Percentiles rank a stretch among this genome's conserved stretches.
phyloP scores from a whole-genome alignment of 2,329 filamentous ascomycete genomes.

The Diaporthe ampelina region DNA sequence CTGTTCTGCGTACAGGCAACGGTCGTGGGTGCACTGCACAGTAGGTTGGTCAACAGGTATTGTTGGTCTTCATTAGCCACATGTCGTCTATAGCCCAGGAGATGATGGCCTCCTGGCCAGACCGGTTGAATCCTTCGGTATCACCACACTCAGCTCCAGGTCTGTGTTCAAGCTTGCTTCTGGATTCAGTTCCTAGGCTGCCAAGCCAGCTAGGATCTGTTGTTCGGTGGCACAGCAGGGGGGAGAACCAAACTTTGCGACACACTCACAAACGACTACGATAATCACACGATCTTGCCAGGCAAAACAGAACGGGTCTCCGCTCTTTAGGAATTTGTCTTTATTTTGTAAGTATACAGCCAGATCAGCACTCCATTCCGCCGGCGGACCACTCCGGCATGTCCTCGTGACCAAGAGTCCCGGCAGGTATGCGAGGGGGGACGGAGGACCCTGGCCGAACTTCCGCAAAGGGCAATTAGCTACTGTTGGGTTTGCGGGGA shows the following conservation, averaged over 20 bases:
- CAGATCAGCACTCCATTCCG: background rate
- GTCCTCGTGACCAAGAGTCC: conserved; percentile 6
- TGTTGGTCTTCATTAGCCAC: background rate
- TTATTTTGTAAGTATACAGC: no score
- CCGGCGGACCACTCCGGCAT: background rate
- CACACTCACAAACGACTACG: background rate
- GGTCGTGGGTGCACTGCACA: background rate
- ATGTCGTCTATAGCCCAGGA: background rate
- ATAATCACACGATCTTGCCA: background rate
- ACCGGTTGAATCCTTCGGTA: conserved; percentile 19
- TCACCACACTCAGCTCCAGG: conserved; percentile 3
- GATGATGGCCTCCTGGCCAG: background rate
- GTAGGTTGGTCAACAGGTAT: background rate
- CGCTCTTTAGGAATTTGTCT: background rate
- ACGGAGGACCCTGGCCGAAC: conserved; percentile 26
- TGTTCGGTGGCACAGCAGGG: conserved; percentile 22
- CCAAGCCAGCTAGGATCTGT: conserved; percentile 21
- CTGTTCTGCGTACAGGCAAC: background rate
- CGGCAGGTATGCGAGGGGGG: conserved; percentile 12
- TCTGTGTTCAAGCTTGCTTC: conserved; percentile 1
- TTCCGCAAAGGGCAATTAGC: conserved; percentile 14
- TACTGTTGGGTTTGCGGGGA: conserved; percentile 17
- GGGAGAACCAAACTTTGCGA: conserved; percentile 8
- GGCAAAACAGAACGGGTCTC: background rate
- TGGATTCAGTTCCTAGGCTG: background rate